Evolutionary conservation across 306 rosid genomes (phyloP).

Genomic region (Crotalaria pallida): DNA sequence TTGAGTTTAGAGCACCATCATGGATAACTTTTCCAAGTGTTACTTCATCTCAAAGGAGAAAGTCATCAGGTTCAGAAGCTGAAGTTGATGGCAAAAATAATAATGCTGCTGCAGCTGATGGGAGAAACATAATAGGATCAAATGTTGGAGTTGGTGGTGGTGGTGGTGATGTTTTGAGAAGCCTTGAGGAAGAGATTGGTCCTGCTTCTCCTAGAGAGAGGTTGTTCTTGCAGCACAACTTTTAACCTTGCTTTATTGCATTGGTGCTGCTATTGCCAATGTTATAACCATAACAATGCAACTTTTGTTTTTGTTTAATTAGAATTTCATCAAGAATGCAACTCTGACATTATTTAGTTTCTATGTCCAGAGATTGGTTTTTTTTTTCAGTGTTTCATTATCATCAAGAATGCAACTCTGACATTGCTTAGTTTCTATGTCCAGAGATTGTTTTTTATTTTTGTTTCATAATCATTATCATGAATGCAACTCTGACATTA

Average conservation of each 20-base stretch:
- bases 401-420: conserved; percentile 6
- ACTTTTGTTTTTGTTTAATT: background rate
- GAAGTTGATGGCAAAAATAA: conserved; percentile 74
- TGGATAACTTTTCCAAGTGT: conserved; percentile 98
- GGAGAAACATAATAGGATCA: conserved; percentile 38
- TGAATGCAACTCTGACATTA: conserved; percentile 14
- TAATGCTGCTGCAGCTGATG: conserved; percentile 35
- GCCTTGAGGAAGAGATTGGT: conserved; percentile 93
- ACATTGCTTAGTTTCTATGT: conserved; percentile 2
- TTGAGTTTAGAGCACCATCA: conserved; percentile 86
- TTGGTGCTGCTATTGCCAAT: background rate
- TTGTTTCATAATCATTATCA: background rate
- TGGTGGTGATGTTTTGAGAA: conserved; percentile 71
- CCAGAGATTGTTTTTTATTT: background rate
- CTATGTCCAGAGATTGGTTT: background rate
- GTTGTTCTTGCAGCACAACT: conserved; percentile 85
- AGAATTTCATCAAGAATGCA: conserved; percentile 10
- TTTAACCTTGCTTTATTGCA: conserved; percentile 18
- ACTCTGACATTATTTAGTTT: conserved; percentile 8
- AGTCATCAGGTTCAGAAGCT: conserved; percentile 79
- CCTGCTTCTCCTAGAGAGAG: conserved; percentile 92
- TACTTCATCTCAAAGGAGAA: conserved; percentile 93
- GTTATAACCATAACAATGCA: conserved; percentile 9
- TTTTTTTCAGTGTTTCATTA: background rate
- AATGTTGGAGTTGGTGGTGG: conserved; percentile 32